These are phyloP conservation scores for Suillus subluteus DNA, from an alignment of 768 basidiomycete genomes.

Conservation along the genomic window DNA sequence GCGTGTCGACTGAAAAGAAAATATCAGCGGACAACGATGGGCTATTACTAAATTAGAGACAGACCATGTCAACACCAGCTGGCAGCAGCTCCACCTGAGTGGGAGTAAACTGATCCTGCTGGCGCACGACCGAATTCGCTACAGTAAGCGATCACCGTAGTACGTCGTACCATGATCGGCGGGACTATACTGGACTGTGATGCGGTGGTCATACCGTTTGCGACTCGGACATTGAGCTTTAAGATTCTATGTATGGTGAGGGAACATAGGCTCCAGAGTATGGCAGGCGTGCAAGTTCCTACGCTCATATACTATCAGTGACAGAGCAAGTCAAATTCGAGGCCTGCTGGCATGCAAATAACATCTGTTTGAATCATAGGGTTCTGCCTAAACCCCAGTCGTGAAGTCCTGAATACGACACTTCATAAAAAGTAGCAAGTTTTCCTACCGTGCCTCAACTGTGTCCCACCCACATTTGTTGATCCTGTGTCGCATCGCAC, in stretches of 20 bases:
- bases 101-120: not conserved
- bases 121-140: not conserved
- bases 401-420: not conserved
- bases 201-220: not conserved
- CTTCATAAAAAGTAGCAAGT: not conserved
- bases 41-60: not conserved
- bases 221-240: not conserved
- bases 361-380: not conserved
- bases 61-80: not conserved
- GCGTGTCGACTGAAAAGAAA: not conserved
- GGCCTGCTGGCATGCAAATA: not conserved
- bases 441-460: not conserved
- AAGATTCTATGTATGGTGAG: not conserved
- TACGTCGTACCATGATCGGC: not conserved
- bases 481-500: not conserved
- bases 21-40: not conserved
- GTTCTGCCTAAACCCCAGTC: not conserved
- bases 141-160: not conserved
- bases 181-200: not conserved
- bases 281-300: not conserved
- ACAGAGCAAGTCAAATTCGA: not conserved
- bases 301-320: not conserved
- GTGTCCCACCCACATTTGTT: not conserved
- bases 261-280: not conserved
- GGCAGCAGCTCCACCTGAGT: not conserved